phyloP scores from a whole-genome alignment of 2,329 filamentous ascomycete genomes.

The Cladophialophora carrionii region DNA sequence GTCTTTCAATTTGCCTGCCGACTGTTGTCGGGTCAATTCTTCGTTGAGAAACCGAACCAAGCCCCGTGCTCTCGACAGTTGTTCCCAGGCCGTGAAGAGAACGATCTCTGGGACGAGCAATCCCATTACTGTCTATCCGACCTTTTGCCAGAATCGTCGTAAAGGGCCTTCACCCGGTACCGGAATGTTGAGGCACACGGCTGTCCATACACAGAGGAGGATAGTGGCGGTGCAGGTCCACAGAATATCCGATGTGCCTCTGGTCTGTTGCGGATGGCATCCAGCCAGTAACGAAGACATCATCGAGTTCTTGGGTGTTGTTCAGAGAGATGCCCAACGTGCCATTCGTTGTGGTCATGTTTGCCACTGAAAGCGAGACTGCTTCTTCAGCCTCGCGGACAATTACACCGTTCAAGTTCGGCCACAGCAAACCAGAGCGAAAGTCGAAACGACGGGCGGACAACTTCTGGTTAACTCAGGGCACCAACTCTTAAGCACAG shows the following conservation, averaged over 20 bases:
- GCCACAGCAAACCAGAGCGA: no score
- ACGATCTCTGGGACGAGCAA: background rate
- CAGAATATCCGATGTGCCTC: background rate
- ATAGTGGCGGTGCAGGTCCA: background rate
- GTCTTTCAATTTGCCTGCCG: background rate
- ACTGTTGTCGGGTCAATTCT: background rate
- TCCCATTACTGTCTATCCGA: background rate
- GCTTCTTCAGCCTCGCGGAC: no score
- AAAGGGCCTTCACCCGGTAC: background rate
- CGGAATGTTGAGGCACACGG: background rate
- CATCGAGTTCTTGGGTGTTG: no score
- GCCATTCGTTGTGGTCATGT: no score
- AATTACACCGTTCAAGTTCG: no score
- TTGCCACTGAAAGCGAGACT: no score
- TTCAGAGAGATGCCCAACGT: no score
- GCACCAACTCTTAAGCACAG: no score
- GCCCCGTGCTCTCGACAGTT: background rate
- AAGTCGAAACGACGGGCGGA: no score
- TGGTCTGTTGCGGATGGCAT: background rate
- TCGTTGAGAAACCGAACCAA: background rate
- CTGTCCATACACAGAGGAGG: background rate
- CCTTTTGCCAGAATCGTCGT: background rate
- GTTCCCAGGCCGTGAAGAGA: background rate
- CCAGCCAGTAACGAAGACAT: background rate
- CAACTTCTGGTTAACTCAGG: no score